These are phyloP conservation scores for Cryphonectria nitschkei DNA, from an alignment of 2,329 filamentous ascomycete genomes.

Conservation along the genomic window DNA sequence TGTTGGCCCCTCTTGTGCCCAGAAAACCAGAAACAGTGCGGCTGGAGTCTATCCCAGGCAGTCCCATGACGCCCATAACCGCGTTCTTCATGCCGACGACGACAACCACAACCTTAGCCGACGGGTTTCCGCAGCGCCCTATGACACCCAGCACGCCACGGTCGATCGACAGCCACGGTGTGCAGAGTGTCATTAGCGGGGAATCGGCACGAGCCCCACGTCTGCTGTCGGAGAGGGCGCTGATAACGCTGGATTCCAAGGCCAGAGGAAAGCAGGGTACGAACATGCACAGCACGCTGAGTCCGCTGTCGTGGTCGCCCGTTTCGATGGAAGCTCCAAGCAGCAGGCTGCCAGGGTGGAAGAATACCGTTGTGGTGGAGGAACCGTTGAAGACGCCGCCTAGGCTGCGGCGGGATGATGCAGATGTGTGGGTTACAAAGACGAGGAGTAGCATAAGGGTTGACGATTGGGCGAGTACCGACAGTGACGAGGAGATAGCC, in stretches of 20 bases:
- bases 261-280: conserved; percentile 1
- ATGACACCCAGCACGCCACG: conserved; percentile 9
- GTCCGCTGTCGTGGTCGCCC: conserved; percentile 6
- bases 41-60: conserved; percentile 4
- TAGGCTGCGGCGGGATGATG: not conserved
- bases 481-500: not conserved
- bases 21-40: not conserved
- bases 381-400: not conserved
- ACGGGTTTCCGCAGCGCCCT: not conserved
- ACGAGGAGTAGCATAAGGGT: not conserved
- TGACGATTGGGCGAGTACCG: not conserved
- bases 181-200: conserved; percentile 15
- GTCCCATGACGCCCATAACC: conserved; percentile 5
- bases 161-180: conserved; percentile 1
- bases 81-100: not conserved
- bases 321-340: not conserved
- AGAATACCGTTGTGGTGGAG: not conserved
- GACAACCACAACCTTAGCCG: not conserved
- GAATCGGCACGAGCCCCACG: conserved; percentile 13
- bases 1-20: not conserved
- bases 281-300: conserved; percentile 7
- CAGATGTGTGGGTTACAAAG: not conserved
- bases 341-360: too few species aligned
- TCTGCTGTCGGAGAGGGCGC: conserved; percentile 23
- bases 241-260: conserved; percentile 13